These are phyloP conservation scores for Puccinia triticina DNA, from an alignment of 1,284 basidiomycete species.

Conservation along the genomic window DNA sequence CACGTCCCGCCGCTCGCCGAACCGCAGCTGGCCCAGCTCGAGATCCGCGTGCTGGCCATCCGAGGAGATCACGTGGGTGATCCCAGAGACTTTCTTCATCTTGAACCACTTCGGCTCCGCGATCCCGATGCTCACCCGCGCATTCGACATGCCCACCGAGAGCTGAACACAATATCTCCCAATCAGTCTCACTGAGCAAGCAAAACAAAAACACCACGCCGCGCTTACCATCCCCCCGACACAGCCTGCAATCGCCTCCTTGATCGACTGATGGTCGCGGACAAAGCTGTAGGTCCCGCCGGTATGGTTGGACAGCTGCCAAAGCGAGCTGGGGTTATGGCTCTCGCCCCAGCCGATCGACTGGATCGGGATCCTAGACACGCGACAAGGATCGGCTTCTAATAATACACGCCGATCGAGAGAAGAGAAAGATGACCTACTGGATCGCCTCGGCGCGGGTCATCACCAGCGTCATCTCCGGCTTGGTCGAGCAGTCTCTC, in stretches of 20 bases:
- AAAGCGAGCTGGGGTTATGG: slow-evolving; percentile 95
- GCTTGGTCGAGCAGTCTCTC: slow-evolving; percentile 82
- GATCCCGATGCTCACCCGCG: slow-evolving; percentile 88
- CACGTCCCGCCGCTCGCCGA: slow-evolving; percentile 90
- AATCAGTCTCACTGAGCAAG: slow-evolving; percentile 2
- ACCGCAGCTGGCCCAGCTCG: slow-evolving; percentile 87
- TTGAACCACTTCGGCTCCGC: slow-evolving; percentile 78
- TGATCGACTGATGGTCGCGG: slow-evolving; percentile 90
- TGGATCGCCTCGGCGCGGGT: slow-evolving; percentile 93
- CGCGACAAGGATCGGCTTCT: no score
- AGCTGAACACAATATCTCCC: slow-evolving; percentile 60
- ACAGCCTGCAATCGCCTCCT: slow-evolving; percentile 83
- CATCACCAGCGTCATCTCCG: slow-evolving; percentile 97
- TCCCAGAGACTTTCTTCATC: slow-evolving; percentile 86
- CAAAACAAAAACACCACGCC: neutral
- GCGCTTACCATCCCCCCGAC: slow-evolving; percentile 74
- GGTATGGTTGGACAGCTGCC: slow-evolving; percentile 97
- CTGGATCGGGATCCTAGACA: slow-evolving; percentile 77
- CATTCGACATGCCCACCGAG: slow-evolving; percentile 81
- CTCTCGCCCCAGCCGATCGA: slow-evolving; percentile 93
- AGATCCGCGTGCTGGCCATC: slow-evolving; percentile 92
- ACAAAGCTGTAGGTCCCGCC: slow-evolving; percentile 96
- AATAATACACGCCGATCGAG: neutral
- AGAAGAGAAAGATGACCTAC: slow-evolving; percentile 56
- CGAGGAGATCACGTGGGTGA: slow-evolving; percentile 76